These are phyloP conservation scores for Amoebophrya sp. DNA, from an alignment of 169 alveolate genomes.

Conservation along the genomic window DNA sequence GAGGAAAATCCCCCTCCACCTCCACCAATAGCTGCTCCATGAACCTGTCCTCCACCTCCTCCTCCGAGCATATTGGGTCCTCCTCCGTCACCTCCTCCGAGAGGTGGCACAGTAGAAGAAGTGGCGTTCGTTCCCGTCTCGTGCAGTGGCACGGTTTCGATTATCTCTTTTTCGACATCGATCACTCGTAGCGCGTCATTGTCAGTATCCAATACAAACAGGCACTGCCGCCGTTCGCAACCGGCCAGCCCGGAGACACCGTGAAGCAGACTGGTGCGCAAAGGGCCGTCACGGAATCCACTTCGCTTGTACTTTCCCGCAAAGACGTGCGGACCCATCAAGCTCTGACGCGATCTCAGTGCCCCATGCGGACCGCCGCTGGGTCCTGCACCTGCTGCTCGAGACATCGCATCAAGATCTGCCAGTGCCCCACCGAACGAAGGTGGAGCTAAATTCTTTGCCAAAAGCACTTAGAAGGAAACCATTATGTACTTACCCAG, in stretches of 20 bases:
- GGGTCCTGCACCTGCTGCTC: too few species aligned
- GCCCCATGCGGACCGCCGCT: too few species aligned
- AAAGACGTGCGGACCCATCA: neutral
- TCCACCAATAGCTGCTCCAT: neutral
- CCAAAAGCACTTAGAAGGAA: neutral
- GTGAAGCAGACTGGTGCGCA: neutral
- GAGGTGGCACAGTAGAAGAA: too few species aligned
- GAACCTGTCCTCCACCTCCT: too few species aligned
- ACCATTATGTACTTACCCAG: neutral
- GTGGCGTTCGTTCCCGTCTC: neutral
- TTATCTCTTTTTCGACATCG: neutral
- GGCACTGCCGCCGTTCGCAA: neutral
- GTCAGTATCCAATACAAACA: neutral
- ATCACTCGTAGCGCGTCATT: neutral
- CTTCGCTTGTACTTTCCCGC: neutral
- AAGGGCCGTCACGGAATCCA: neutral
- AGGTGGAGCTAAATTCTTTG: neutral
- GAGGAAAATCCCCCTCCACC: neutral
- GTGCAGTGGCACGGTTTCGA: slow-evolving; percentile 1
- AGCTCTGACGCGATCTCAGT: too few species aligned
- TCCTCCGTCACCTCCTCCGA: too few species aligned
- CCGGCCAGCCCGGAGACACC: neutral
- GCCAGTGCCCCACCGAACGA: neutral
- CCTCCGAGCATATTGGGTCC: too few species aligned
- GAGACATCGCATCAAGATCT: neutral